Percentiles rank a stretch among this genome's conserved stretches.
Evolutionary conservation across 2,329 filamentous ascomycete species (phyloP).

Genomic region (Fusarium citri): DNA sequence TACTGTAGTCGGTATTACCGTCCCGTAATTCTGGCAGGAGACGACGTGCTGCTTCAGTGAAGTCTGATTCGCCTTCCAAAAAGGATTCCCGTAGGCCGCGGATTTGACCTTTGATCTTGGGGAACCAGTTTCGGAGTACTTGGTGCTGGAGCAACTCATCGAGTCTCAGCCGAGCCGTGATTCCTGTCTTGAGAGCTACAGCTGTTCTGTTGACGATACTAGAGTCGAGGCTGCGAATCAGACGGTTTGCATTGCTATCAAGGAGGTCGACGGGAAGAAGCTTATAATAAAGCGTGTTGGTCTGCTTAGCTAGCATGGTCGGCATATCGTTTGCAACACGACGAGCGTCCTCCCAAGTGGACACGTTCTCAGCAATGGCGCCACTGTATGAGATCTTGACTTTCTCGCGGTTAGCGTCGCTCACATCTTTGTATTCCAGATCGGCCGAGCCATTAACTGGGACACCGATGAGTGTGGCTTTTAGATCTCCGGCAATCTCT

Average conservation of each 20-base stretch:
- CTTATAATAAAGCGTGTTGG: slow-evolving; percentile 1
- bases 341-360: slow-evolving; percentile 7
- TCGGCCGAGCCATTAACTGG: background rate
- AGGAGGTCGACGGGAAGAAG: background rate
- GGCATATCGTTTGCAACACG: background rate
- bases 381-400: slow-evolving; percentile 5
- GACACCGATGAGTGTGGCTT: background rate
- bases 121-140: background rate
- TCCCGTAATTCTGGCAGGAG: slow-evolving; percentile 1
- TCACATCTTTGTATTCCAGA: background rate
- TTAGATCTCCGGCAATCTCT: background rate
- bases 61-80: background rate
- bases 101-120: background rate
- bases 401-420: background rate
- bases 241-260: background rate
- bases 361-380: slow-evolving; percentile 1
- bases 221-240: slow-evolving; percentile 1
- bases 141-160: background rate
- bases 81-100: background rate
- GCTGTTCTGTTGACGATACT: slow-evolving; percentile 1
- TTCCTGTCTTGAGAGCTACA: background rate
- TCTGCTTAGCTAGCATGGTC: slow-evolving; percentile 1
- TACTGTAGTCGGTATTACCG: slow-evolving; percentile 1
- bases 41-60: background rate
- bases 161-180: background rate